Conservation (phyloP, 768 basidiomycete genomes). For the Termitomyces sp. region DNA sequence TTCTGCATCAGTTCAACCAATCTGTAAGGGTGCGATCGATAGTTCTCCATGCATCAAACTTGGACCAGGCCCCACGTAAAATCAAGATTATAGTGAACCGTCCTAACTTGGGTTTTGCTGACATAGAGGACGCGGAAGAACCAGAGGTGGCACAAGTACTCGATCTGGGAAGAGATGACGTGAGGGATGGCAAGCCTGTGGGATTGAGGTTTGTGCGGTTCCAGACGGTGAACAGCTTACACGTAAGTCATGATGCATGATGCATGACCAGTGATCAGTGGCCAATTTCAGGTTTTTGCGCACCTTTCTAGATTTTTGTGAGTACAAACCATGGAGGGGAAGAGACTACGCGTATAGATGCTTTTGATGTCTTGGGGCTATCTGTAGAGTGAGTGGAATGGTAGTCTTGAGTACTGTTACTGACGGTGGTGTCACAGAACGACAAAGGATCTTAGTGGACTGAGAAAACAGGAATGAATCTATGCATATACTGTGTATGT, state of each 20-base stretch:
- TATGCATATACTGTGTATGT: background rate
- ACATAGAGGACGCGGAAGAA: slow-evolving; percentile 51
- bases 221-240: slow-evolving; percentile 60
- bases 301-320: slow-evolving; percentile 56
- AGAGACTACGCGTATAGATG: slow-evolving; percentile 65
- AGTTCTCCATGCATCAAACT: slow-evolving; percentile 36
- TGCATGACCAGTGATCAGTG: background rate
- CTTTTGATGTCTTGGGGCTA: slow-evolving; percentile 58
- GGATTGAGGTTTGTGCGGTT: slow-evolving; percentile 63
- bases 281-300: background rate
- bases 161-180: slow-evolving; percentile 44
- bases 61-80: slow-evolving; percentile 47
- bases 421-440: slow-evolving; percentile 17
- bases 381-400: slow-evolving; percentile 45
- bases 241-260: slow-evolving; percentile 36
- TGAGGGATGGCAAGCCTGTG: slow-evolving; percentile 40
- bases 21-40: slow-evolving; percentile 59
- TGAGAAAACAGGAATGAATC: slow-evolving; percentile 21
- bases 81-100: slow-evolving; percentile 64
- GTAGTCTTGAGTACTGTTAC: background rate
- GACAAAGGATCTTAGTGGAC: slow-evolving; percentile 29
- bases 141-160: slow-evolving; percentile 53
- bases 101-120: slow-evolving; percentile 57
- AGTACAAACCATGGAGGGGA: slow-evolving; percentile 58
- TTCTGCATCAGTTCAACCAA: slow-evolving; percentile 57